Evolutionary conservation across 1,139 yeast genomes (phyloP).

Genomic region (Lipomyces yarrowii): DNA sequence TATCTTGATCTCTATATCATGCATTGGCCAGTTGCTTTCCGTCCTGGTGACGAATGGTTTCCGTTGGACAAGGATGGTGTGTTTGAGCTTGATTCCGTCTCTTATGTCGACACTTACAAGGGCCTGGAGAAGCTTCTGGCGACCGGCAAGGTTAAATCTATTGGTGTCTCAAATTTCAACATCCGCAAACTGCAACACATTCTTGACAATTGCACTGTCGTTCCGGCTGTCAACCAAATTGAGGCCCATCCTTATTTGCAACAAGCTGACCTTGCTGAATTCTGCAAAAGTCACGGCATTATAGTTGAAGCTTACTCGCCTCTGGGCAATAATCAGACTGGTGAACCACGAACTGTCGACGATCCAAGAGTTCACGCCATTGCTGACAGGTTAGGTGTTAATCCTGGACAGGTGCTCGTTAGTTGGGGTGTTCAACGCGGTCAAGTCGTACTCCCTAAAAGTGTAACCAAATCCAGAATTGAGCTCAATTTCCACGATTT

Average conservation of each 20-base stretch:
- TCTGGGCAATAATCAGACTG: constrained; percentile 51
- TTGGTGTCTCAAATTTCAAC: constrained; percentile 43
- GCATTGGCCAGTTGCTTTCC: constrained; percentile 78
- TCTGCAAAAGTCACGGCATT: constrained; percentile 57
- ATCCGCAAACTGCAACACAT: constrained; percentile 52
- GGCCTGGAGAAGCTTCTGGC: constrained; percentile 14
- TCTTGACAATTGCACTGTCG: constrained; percentile 52
- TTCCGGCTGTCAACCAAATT: constrained; percentile 73
- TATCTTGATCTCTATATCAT: constrained; percentile 81
- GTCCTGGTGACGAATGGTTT: constrained; percentile 44
- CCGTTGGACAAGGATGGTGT: constrained; percentile 55
- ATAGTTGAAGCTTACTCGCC: constrained; percentile 77
- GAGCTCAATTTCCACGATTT: constrained; percentile 57
- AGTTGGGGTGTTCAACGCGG: constrained; percentile 77
- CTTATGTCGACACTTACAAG: constrained; percentile 52
- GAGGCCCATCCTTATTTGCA: constrained; percentile 78
- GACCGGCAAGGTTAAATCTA: constrained; percentile 14
- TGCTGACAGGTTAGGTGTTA: constrained; percentile 58
- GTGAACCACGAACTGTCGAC: constrained; percentile 56
- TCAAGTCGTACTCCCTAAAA: constrained; percentile 70
- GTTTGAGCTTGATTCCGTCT: constrained; percentile 62
- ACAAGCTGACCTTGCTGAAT: constrained; percentile 62
- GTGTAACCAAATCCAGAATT: constrained; percentile 62
- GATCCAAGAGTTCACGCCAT: constrained; percentile 54
- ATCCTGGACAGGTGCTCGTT: constrained; percentile 64